Base-by-base conservation (phyloP, 768 basidiomycete species). In the Macrocybe gigantea region DNA sequence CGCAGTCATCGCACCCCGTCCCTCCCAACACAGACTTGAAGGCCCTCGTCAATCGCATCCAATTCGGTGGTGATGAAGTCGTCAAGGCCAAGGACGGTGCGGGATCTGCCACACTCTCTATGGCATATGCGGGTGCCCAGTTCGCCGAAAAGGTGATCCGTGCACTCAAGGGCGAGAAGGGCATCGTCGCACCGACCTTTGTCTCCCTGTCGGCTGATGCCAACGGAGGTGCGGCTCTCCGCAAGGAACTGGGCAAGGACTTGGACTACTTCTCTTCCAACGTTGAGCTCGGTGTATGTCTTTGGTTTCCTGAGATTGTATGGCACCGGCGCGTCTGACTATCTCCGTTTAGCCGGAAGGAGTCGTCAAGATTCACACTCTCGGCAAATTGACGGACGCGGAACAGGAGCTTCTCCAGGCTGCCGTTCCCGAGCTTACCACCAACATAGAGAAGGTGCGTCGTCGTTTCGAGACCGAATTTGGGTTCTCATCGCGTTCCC, bases 61-160 rank as follows among this genome's bases (percentile, higher is more conserved):
- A 95, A 65, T 96, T 89, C 60, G 94, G 94, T 48, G 94, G 93
- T 49, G 94, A 96, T 57, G 94, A 98, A 70, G 94, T 98, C 60
- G 95, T 98, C 64, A 88, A 96, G 72, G 96, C 96, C 38, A 99
- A 99, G 74, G 87, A 91, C 59, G 88, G 87, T 55, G 82, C 84
- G 45, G 96, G 96, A 39, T 93, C 91, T 32, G 94, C 94, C 7
- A 96, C 93, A n/a, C 80, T 95, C 49, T 93, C 90, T 33, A 97
- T 97, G 93, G 93, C 93, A 1, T 92, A 86, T 57, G 90, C 95
- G 44, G 95, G 93, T 49, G 89, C 88, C 43, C 84, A 92, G 67
- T 98, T 98, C 60, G 80, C 92, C 30, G 65, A 65, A 55, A 88
- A 91, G 61, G 71, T 97, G 60, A 74, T 98, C 60, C 79, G 82